A percentile compares a stretch with the other conserved stretches of the same genome.
phyloP scores from a whole-genome alignment of 441 rosid genomes.

The Adansonia grandidieri region DNA sequence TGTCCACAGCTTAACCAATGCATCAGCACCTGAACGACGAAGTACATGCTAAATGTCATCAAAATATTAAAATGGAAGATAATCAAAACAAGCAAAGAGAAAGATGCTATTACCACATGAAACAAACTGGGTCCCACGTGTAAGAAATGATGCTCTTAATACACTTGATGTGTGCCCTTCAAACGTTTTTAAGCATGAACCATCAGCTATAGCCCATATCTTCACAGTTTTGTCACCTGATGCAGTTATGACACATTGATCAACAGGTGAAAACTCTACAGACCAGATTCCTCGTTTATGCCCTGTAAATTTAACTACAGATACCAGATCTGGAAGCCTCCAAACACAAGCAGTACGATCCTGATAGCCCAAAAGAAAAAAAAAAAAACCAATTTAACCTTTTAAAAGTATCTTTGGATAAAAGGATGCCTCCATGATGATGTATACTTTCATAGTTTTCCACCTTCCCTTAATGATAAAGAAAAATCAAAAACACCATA shows the following conservation, averaged over 20 bases:
- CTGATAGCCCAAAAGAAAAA: conserved; percentile 39
- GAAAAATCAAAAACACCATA: conserved; percentile 9
- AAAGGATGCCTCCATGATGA: background rate
- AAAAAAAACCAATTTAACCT: background rate
- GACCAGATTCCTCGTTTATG: conserved; percentile 97
- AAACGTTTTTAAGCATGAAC: conserved; percentile 93
- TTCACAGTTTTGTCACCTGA: conserved; percentile 94
- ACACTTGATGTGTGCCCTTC: conserved; percentile 97
- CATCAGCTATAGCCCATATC: conserved; percentile 92
- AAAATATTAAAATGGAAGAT: conserved; percentile 4
- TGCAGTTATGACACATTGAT: conserved; percentile 93
- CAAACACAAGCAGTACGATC: conserved; percentile 96
- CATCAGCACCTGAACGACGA: conserved; percentile 79
- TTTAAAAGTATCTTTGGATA: conserved; percentile 12
- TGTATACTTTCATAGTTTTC: background rate
- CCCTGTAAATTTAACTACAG: conserved; percentile 75
- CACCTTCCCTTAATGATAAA: conserved; percentile 16
- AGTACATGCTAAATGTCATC: conserved; percentile 2
- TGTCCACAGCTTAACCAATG: conserved; percentile 89
- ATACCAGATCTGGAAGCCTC: conserved; percentile 90
- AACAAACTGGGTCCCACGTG: conserved; percentile 88
- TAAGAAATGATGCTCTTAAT: conserved; percentile 81
- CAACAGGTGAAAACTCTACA: conserved; percentile 94
- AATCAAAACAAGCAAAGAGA: conserved; percentile 4
- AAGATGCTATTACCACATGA: conserved; percentile 71